Conservation (phyloP, 129 eudicot species). For the Sambucus nigra region DNA sequence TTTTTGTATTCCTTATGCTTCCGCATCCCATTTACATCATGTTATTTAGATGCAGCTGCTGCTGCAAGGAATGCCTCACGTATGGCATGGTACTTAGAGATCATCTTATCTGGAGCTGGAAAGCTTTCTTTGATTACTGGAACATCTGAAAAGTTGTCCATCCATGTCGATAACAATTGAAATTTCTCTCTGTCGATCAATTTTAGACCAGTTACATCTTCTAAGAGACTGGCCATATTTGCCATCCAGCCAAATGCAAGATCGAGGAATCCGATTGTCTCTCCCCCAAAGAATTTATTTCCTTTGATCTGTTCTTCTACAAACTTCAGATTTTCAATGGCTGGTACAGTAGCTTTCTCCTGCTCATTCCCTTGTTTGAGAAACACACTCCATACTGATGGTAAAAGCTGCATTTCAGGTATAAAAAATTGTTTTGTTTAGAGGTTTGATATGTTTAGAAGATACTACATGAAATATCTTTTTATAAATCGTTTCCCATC, state of each 20-base stretch:
- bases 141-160: conserved; percentile 20
- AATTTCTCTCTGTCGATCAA: conserved; percentile 22
- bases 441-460: no score
- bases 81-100: conserved; percentile 22
- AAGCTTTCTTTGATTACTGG: conserved; percentile 35
- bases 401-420: conserved; percentile 22
- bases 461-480: no score
- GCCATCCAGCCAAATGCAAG: conserved; percentile 34
- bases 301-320: conserved; percentile 35
- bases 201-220: conserved; percentile 17
- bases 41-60: not conserved
- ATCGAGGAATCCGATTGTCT: conserved; percentile 34
- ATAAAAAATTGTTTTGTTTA: not conserved
- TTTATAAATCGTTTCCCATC: no score
- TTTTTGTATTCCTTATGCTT: no score
- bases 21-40: no score
- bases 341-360: conserved; percentile 23
- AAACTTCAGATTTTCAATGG: conserved; percentile 19
- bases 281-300: conserved; percentile 48
- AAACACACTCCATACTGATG: conserved; percentile 20
- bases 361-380: conserved; percentile 25
- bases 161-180: conserved; percentile 37
- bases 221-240: conserved; percentile 18
- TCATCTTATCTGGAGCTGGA: conserved; percentile 34
- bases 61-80: conserved; percentile 10